Conservation (phyloP, 345 rosid genomes). For the Eucalyptus erythrocorys region DNA sequence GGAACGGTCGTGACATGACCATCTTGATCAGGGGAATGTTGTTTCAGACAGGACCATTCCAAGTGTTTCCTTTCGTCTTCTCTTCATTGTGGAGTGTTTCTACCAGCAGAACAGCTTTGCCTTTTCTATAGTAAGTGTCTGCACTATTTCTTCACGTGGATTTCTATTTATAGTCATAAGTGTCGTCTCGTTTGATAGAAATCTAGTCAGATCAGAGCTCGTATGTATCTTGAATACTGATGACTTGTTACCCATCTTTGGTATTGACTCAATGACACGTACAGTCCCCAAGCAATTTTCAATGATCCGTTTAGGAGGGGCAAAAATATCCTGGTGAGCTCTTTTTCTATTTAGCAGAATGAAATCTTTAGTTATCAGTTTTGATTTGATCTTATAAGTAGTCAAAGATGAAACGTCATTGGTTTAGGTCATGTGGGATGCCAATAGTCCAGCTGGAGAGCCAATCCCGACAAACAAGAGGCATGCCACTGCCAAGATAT, state of each 20-base stretch:
- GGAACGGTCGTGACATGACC: neutral
- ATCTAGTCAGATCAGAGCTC: too few relatives aligned
- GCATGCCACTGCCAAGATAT: constrained; percentile 57
- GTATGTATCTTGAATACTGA: too few relatives aligned
- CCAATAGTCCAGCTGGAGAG: constrained; percentile 81
- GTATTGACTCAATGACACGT: too few relatives aligned
- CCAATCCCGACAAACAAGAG: constrained; percentile 86
- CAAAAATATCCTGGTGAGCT: too few relatives aligned
- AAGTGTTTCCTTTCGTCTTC: neutral
- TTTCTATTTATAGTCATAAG: too few relatives aligned
- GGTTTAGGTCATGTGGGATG: constrained; percentile 77
- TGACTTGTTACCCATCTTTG: too few relatives aligned
- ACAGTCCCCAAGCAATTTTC: too few relatives aligned
- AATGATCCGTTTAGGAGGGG: too few relatives aligned
- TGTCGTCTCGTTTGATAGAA: too few relatives aligned
- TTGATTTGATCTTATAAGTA: neutral
- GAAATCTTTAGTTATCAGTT: neutral
- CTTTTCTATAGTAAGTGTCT: too few relatives aligned
- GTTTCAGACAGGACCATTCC: too few relatives aligned
- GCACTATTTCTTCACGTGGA: too few relatives aligned
- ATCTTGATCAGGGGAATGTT: neutral
- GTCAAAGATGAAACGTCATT: neutral
- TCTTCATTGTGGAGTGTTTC: neutral
- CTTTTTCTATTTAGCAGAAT: neutral
- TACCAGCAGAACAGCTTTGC: neutral